Evolutionary conservation across 2,329 filamentous ascomycete genomes (phyloP), one percentile per base, ranked within the genome.

Genomic region (Sarocladiaceae sp.): DNA sequence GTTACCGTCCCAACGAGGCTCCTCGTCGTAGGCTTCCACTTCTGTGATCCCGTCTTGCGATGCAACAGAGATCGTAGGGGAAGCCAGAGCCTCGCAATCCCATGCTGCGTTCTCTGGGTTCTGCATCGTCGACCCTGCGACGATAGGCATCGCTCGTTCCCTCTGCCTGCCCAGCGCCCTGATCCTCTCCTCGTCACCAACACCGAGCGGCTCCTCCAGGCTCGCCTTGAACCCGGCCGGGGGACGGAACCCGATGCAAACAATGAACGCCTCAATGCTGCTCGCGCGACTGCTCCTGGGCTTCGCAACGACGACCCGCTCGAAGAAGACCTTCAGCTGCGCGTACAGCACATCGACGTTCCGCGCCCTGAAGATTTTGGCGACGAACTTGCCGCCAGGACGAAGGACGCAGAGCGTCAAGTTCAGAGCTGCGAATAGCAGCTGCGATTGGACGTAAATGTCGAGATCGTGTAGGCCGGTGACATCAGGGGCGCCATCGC

Each of bases 311-410:
- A 88, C 79, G 33, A 98, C 93, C 44, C 79, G 72, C 52, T 85
- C 61, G 54, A 98, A 98, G 45, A 97, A 89, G 16, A 91, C 80
- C 61, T 90, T 93, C 44, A 98, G 76, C 62, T 98, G 93, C 2
- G 89, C 89, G 59, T 93, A 97, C 7, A 98, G 78, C 19, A 97
- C 72, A 59, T 97, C 93, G n/a, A 97, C 90, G 57, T 97, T 93
- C 54, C 89, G 83, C 13, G 88, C 90, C 13, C 93, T 74, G 69
- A 98, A 98, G 49, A 98, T 96, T 71, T 98, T 98, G 48, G 93
- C 93, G 6, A 98, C 91, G 55, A 98, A 98, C 58, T 88, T 95
- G 50, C 93, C 93, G 33, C 93, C 93, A 0, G 90, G 90, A 48
- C 86, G 85, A 18, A 98, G 77, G 11, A 98, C 89, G 59, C 91